Conservation (phyloP, 139 green algal genomes). For the Picochlorum sp. region DNA sequence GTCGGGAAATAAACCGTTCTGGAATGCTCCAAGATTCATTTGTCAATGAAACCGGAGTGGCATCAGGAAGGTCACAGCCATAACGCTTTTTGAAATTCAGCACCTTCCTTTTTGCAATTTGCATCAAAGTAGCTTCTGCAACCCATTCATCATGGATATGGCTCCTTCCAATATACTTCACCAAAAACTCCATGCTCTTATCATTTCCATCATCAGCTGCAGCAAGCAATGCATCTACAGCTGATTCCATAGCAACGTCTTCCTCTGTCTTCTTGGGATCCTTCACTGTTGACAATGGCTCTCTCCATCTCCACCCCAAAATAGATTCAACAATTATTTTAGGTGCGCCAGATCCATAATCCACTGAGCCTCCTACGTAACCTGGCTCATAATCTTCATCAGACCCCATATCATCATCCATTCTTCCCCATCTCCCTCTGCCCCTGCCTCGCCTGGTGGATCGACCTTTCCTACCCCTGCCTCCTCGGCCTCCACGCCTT, state of each 20-base stretch:
- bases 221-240: conserved; percentile 51
- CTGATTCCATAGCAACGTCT: conserved; percentile 31
- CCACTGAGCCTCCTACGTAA: not conserved
- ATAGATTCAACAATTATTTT: conserved; percentile 55
- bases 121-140: conserved; percentile 46
- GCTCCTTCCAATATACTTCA: conserved; percentile 67
- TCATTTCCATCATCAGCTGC: conserved; percentile 20
- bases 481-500: conserved; percentile 9
- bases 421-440: conserved; percentile 20
- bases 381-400: conserved; percentile 39
- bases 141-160: conserved; percentile 83
- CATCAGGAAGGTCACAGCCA: conserved; percentile 13
- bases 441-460: conserved; percentile 12
- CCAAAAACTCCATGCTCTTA: conserved; percentile 67
- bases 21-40: conserved; percentile 45
- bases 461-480: conserved; percentile 7
- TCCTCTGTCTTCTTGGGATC: not conserved
- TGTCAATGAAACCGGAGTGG: conserved; percentile 28
- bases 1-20: conserved; percentile 55
- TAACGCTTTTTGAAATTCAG: conserved; percentile 73
- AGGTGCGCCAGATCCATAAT: conserved; percentile 12
- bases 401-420: conserved; percentile 38
- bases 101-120: conserved; percentile 65
- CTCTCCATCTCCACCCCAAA: conserved; percentile 55
- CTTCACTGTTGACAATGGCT: not conserved